These are phyloP conservation scores for Spinellus fusiger DNA, from an alignment of 192 early-diverging fungal species.

Conservation along the genomic window DNA sequence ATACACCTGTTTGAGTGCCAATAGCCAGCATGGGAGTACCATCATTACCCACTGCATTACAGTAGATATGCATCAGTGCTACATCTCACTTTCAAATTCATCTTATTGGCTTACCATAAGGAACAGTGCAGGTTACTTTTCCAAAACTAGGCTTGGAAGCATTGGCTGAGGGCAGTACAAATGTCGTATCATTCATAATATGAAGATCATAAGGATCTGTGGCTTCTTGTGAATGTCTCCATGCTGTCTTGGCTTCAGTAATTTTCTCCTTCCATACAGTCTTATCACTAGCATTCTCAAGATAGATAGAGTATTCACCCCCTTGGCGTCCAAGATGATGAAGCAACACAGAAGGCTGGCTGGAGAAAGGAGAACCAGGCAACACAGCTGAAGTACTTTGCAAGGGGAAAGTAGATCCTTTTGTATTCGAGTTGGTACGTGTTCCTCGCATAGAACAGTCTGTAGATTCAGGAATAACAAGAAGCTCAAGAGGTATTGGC, in stretches of 20 bases:
- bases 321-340: slow-evolving; percentile 69
- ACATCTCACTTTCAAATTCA: slow-evolving; percentile 16
- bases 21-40: slow-evolving; percentile 55
- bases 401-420: neutral
- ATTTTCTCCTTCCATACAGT: slow-evolving; percentile 81
- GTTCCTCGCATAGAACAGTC: neutral
- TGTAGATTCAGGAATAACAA: neutral
- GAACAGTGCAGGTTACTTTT: slow-evolving; percentile 46
- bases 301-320: slow-evolving; percentile 60
- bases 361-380: slow-evolving; percentile 33
- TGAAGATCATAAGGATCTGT: slow-evolving; percentile 41
- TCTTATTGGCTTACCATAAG: slow-evolving; percentile 33
- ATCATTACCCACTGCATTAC: no score
- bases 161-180: slow-evolving; percentile 8
- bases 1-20: slow-evolving; percentile 84
- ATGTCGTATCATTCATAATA: slow-evolving; percentile 38
- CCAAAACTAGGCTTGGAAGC: slow-evolving; percentile 31
- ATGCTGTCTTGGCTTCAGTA: slow-evolving; percentile 40
- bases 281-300: slow-evolving; percentile 16
- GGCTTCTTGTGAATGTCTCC: slow-evolving; percentile 20
- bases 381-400: slow-evolving; percentile 9
- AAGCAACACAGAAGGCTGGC: slow-evolving; percentile 50
- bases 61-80: neutral
- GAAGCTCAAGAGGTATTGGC: slow-evolving; percentile 54
- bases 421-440: neutral